Evolutionary conservation across 2,329 filamentous ascomycete species (phyloP), one percentile per base, ranked within the genome.

Genomic region (Bipolaris zeicola): DNA sequence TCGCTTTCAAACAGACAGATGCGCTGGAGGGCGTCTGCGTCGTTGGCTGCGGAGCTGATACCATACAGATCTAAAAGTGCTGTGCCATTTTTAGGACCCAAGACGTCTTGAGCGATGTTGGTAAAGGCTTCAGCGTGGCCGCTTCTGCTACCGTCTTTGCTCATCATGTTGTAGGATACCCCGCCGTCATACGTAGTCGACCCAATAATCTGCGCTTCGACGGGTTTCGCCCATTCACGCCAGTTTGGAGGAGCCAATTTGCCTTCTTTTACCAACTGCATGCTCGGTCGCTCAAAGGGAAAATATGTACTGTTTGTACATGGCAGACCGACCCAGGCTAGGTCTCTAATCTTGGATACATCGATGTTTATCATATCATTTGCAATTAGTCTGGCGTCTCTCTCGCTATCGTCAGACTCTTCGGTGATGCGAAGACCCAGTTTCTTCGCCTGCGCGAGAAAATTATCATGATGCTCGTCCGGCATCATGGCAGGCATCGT

Each of bases 1-100:
- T 65, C 61, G 41, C 56, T 62, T 48, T 65, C 62, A 44, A 63
- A 65, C 5, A 63, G 46, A 54, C 62, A 65, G 10, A 63, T 58
- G 3, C 51, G 52, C 20, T 65, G 55, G 1, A 65, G 50, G 3
- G 62, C 62, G 11, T 60, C 49, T 2, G 39, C 22, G 20, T 64
- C 60, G 11, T 41, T 33, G 16, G 18, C 34, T 3, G 28, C 14
- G 3, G 34, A 34, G 3, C 24, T 26, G 18, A 49, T 42, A 18
- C 49, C 36, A 26, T 62, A 62, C 11, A 60, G 43, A 0, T 20
- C 16, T 48, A 58, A 50, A 10, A 64, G 24, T 14, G 38, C 33
- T 1, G 18, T 8, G 14, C 51, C 46, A 6, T 52, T 26, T 6
- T n/a, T 5, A 14, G 22, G 10, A n/a, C 49, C 55, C 16, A 64